A percentile compares a stretch with the other conserved stretches of the same genome.
phyloP scores from a whole-genome alignment of 2,329 filamentous ascomycete genomes.

The Samsoniella hepiali region DNA sequence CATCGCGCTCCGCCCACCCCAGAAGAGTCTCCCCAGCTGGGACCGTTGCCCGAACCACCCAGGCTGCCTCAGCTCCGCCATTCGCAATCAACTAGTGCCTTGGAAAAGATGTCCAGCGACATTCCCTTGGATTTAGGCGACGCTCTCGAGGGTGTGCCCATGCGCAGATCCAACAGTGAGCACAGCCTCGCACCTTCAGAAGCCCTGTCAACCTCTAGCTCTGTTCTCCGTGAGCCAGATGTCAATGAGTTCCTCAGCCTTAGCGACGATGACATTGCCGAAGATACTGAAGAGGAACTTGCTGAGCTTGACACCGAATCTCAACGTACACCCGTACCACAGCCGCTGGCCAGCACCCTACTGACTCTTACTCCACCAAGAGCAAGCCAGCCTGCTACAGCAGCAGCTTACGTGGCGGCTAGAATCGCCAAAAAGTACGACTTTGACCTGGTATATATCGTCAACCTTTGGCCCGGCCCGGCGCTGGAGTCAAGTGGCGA shows the following conservation, averaged over 20 bases:
- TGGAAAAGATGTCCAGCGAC: conserved; percentile 28
- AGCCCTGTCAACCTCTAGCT: conserved; percentile 29
- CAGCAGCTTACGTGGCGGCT: conserved; percentile 53
- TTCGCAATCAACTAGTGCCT: conserved; percentile 28
- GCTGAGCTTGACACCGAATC: conserved; percentile 22
- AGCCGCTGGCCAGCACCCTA: conserved; percentile 31
- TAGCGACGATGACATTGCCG: conserved; percentile 57
- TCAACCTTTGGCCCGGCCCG: conserved; percentile 52
- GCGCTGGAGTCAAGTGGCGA: conserved; percentile 4
- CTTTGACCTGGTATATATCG: conserved; percentile 57
- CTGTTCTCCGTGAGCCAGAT: conserved; percentile 48
- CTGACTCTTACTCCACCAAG: conserved; percentile 46
- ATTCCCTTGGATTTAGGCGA: conserved; percentile 29
- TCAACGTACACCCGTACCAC: conserved; percentile 25
- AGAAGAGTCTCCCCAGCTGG: conserved; percentile 34
- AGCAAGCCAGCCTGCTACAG: conserved; percentile 41
- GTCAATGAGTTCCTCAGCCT: conserved; percentile 53
- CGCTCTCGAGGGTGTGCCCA: conserved; percentile 25
- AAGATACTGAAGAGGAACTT: conserved; percentile 32
- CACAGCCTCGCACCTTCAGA: conserved; percentile 31
- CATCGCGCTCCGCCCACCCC: conserved; percentile 31
- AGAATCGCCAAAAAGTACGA: conserved; percentile 54
- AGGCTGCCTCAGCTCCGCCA: conserved; percentile 24
- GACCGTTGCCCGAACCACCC: conserved; percentile 26
- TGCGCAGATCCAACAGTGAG: conserved; percentile 30